Conservation (phyloP, 2,329 filamentous ascomycete species). For the Fusarium tupiense region DNA sequence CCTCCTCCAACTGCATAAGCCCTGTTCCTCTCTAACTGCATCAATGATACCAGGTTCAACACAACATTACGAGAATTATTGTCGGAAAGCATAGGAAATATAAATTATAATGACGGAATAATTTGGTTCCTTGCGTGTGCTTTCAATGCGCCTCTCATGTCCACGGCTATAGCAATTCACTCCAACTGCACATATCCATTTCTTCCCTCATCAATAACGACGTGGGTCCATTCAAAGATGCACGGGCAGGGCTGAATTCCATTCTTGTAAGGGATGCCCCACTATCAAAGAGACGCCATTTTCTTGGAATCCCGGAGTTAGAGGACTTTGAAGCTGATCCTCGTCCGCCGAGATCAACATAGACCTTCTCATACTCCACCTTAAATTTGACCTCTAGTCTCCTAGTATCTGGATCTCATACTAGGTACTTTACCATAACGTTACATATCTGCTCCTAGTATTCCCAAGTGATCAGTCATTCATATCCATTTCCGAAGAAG, state of each 20-base stretch:
- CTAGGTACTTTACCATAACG: neutral
- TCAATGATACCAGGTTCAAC: neutral
- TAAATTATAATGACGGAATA: neutral
- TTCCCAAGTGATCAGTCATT: neutral
- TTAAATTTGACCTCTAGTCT: neutral
- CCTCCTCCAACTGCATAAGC: constrained; percentile 12
- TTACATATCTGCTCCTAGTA: neutral
- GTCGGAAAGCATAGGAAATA: neutral
- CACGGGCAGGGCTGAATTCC: constrained; percentile 22
- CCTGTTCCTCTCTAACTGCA: constrained; percentile 1
- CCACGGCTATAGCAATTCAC: neutral
- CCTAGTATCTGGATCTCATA: neutral
- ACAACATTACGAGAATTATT: neutral
- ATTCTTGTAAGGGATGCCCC: neutral
- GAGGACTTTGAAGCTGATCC: neutral
- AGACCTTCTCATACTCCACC: neutral
- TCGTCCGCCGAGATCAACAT: neutral
- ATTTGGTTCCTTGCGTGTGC: neutral
- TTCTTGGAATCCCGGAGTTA: constrained; percentile 13
- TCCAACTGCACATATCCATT: neutral
- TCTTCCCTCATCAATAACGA: neutral
- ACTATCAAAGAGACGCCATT: constrained; percentile 5
- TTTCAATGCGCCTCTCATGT: neutral
- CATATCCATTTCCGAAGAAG: neutral
- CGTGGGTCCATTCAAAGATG: neutral